Base-by-base conservation (phyloP, 305 asterid genomes). In the Fraxinus baroniana region DNA sequence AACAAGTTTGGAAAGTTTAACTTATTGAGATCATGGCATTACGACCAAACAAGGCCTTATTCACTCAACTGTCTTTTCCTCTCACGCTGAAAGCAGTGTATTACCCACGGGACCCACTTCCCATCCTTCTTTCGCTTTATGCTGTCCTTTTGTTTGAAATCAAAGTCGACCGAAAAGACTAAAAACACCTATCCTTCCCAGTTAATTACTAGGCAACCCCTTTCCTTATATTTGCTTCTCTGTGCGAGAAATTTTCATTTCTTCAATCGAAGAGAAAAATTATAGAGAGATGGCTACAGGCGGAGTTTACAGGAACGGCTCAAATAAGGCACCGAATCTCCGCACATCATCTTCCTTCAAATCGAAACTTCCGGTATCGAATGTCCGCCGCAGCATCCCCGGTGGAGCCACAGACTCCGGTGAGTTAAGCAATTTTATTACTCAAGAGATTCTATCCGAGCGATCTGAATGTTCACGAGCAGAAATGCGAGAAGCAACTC, bases 341-440 rank as follows among this genome's bases (percentile, higher is more conserved):
- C 93, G 98, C 33, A 79, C 88, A 72, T 93, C 98, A 1, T 86
- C 98, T 79, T 93, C 98, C 18, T 91, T 95, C 86, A 95, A 95
- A 91, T 88, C 98, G 41, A 95, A 93, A 92, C 83, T 84, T 83
- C 89, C 92, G 52, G 86, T 91, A 84, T 41, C 97, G 32, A 87
- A 83, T 87, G 89, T 86, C 72, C 98, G 98, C 87, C 96, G 98
- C 87, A 90, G 97, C 88, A 89, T 86, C 86, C 70, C 92, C 62
- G 91, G 81, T 44, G 91, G 87, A 36, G 85, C 76, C 82, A 85
- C 88, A 24, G 92, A 87, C 81, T 89, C 92, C 83, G 95, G 98
- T 94, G 77, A 85, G 91, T 87, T 84, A 76, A 64, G 80, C 28
- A 26, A 74, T 46, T 70, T 85, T 80, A 10, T 35, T 64, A 75